These are phyloP conservation scores for Pascua guehoae DNA, from an alignment of 1,284 basidiomycete genomes.

Conservation along the genomic window DNA sequence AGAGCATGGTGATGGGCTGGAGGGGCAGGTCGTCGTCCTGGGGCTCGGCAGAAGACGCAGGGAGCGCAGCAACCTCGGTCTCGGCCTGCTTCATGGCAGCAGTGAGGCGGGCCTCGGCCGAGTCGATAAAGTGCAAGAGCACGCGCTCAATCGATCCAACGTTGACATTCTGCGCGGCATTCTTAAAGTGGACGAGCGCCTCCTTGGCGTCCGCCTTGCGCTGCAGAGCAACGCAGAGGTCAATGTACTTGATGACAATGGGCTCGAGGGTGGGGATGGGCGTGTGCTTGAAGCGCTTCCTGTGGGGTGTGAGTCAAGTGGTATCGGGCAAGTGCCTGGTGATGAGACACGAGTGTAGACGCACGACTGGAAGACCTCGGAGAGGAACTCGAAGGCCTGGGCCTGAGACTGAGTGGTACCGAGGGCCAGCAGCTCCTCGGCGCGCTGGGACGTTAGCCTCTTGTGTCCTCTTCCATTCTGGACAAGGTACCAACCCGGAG, in stretches of 20 bases:
- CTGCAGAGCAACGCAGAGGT: constrained; percentile 92
- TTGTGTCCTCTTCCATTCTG: not conserved
- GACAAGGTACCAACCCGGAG: constrained; percentile 40
- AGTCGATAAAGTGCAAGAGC: constrained; percentile 81
- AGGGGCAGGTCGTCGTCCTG: constrained; percentile 45
- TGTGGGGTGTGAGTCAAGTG: constrained; percentile 13
- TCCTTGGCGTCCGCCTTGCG: constrained; percentile 92
- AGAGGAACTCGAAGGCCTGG: constrained; percentile 49
- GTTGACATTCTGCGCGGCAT: constrained; percentile 88
- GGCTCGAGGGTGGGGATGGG: constrained; percentile 87
- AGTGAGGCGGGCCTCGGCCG: constrained; percentile 81
- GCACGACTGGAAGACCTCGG: constrained; percentile 49
- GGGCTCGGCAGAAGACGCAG: constrained; percentile 54
- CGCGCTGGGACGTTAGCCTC: constrained; percentile 30
- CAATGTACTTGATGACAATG: constrained; percentile 79
- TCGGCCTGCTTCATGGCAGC: constrained; percentile 72
- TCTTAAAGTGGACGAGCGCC: constrained; percentile 88
- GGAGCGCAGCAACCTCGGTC: constrained; percentile 78
- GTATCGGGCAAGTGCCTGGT: not conserved
- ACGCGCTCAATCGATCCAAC: constrained; percentile 90
- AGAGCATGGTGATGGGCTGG: constrained; percentile 44
- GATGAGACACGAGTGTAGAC: constrained; percentile 10
- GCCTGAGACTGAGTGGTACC: constrained; percentile 46
- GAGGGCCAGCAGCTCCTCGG: constrained; percentile 49
- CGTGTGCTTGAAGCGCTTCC: constrained; percentile 88